These are phyloP conservation scores for Rhododendron vialii DNA, from an alignment of 148 eudicot genomes.

Conservation along the genomic window DNA sequence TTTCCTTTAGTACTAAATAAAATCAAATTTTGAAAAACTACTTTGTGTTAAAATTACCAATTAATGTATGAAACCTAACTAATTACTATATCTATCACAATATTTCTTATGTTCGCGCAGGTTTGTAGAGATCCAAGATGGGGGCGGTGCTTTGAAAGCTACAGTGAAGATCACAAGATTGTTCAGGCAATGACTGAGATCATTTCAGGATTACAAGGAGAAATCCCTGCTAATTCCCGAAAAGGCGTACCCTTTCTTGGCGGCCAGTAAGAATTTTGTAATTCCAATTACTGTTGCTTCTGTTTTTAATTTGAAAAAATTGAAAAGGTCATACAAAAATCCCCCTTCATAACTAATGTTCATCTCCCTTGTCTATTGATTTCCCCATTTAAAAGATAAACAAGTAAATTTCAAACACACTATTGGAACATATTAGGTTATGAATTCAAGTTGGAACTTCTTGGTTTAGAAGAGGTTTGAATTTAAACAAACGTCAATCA, in stretches of 20 bases:
- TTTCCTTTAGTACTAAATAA: neutral
- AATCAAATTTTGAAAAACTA: neutral
- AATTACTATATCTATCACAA: neutral
- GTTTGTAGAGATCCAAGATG: slow-evolving; percentile 76
- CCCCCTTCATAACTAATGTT: neutral
- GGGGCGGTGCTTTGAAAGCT: slow-evolving; percentile 78
- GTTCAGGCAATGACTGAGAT: slow-evolving; percentile 65
- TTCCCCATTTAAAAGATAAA: no score
- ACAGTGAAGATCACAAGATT: slow-evolving; percentile 62
- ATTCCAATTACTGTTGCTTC: neutral
- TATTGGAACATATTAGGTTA: neutral
- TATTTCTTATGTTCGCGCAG: slow-evolving; percentile 4
- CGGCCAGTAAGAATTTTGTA: slow-evolving; percentile 40
- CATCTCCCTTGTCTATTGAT: neutral
- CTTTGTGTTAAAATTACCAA: neutral
- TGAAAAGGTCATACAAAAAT: no score
- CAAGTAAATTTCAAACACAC: neutral
- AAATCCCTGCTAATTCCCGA: slow-evolving; percentile 29
- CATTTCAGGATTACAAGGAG: slow-evolving; percentile 62
- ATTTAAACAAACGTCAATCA: no score
- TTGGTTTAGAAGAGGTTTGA: no score
- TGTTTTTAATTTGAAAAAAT: neutral
- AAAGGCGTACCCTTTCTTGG: slow-evolving; percentile 59
- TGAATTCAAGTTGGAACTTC: no score
- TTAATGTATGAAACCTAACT: neutral